These are phyloP conservation scores for Nidula microcarpa DNA, from an alignment of 768 basidiomycete species.

Conservation along the genomic window DNA sequence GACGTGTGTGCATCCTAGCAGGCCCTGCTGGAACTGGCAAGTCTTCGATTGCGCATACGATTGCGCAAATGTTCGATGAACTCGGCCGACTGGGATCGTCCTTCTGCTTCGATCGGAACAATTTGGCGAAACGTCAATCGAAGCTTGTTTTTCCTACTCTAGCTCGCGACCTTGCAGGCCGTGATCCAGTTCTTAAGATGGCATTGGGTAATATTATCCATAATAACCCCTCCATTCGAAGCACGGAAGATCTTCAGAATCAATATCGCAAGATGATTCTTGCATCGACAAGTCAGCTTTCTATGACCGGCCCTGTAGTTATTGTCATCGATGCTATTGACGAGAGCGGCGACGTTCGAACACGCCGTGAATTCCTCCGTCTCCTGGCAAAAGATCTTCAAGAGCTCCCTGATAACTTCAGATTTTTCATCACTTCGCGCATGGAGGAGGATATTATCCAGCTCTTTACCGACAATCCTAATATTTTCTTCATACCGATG, in stretches of 20 bases:
- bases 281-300: neutral
- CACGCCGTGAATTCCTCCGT: too few species aligned
- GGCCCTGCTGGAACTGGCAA: conserved; percentile 9
- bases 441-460: conserved; percentile 1
- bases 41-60: conserved; percentile 13
- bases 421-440: conserved; percentile 18
- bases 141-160: neutral
- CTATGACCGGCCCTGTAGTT: conserved; percentile 3
- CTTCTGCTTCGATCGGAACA: neutral
- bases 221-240: neutral
- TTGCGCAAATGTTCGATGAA: conserved; percentile 6
- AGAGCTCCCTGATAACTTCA: conserved; percentile 12
- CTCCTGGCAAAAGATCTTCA: too few species aligned
- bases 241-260: neutral
- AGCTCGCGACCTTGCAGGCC: neutral
- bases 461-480: too few species aligned
- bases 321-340: conserved; percentile 22
- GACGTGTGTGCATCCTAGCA: too few species aligned
- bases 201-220: neutral
- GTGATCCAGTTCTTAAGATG: neutral
- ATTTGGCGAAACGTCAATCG: neutral
- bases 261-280: neutral
- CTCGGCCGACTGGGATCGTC: conserved; percentile 6
- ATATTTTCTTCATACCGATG: too few species aligned
- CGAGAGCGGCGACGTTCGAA: conserved; percentile 10